Conservation (phyloP, 306 rosid genomes). For the Lupinus albus region DNA sequence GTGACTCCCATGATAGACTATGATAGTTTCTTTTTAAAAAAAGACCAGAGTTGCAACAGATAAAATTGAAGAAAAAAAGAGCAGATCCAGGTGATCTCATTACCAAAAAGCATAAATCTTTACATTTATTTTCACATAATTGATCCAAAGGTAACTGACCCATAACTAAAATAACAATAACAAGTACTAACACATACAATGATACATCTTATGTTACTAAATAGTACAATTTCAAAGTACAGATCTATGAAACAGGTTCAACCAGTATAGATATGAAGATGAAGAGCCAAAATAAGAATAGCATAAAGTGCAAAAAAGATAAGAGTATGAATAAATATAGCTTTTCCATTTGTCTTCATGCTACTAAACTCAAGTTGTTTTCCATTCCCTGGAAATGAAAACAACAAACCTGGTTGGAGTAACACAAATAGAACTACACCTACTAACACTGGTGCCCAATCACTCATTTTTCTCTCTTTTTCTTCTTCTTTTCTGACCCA, state of each 20-base stretch:
- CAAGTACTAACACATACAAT: too few relatives aligned
- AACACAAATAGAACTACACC: slow-evolving; percentile 89
- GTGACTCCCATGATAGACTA: too few relatives aligned
- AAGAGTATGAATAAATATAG: slow-evolving; percentile 83
- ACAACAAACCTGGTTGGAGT: slow-evolving; percentile 85
- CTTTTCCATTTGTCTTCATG: slow-evolving; percentile 91
- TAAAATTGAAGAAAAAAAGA: not conserved
- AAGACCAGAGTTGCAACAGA: not conserved
- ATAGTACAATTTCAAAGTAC: too few relatives aligned
- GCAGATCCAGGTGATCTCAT: slow-evolving; percentile 35
- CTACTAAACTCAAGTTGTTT: slow-evolving; percentile 74
- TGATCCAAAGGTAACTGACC: not conserved
- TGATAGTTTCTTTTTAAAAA: too few relatives aligned
- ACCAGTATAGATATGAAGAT: slow-evolving; percentile 82
- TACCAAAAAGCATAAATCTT: not conserved
- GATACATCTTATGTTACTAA: too few relatives aligned
- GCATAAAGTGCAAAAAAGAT: slow-evolving; percentile 79
- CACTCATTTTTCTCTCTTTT: slow-evolving; percentile 56
- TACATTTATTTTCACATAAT: not conserved
- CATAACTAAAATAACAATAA: not conserved
- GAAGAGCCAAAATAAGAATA: slow-evolving; percentile 69
- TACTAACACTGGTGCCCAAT: slow-evolving; percentile 92
- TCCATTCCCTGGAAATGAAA: slow-evolving; percentile 73
- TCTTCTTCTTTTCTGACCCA: not conserved
- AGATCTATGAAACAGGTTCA: slow-evolving; percentile 48